Evolutionary conservation across 2,329 filamentous ascomycete species (phyloP).

Genomic region (Fusarium torulosum): DNA sequence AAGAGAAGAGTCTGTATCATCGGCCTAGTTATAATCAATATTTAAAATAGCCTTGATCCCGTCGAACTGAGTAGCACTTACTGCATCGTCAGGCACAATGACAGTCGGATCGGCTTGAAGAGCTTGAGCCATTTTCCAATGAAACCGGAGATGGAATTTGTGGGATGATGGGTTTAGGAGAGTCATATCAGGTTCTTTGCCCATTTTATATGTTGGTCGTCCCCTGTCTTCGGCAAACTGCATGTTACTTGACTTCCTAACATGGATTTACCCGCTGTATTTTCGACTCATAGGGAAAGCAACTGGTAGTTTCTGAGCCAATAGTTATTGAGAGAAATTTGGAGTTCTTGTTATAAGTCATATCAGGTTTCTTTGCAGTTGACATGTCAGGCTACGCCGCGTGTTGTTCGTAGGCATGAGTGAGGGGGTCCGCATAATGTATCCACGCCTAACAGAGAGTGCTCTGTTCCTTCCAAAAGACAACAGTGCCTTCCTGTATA

Average conservation of each 20-base stretch:
- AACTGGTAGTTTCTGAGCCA: not conserved
- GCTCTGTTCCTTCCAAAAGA: not conserved
- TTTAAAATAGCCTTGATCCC: not conserved
- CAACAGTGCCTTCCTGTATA: too few species aligned
- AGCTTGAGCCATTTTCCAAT: not conserved
- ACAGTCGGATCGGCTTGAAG: not conserved
- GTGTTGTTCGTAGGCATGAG: too few species aligned
- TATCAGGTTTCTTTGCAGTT: not conserved
- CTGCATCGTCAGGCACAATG: not conserved
- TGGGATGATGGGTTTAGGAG: too few species aligned
- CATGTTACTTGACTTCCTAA: constrained; percentile 17
- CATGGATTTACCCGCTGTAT: constrained; percentile 8
- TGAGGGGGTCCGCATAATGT: not conserved
- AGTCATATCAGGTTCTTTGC: not conserved
- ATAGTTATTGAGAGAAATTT: not conserved
- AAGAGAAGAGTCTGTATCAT: constrained; percentile 18
- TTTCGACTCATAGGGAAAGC: not conserved
- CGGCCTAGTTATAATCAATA: not conserved
- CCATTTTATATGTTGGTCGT: constrained; percentile 16
- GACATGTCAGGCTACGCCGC: constrained; percentile 8
- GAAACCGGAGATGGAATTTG: accelerated
- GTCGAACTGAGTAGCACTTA: not conserved
- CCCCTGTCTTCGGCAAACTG: constrained; percentile 13
- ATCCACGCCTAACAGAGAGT: not conserved
- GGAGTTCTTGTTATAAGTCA: accelerated